Evolutionary conservation across 495 filamentous ascomycete genomes (phyloP).

Genomic region (Aspergillus carlsbadensis): DNA sequence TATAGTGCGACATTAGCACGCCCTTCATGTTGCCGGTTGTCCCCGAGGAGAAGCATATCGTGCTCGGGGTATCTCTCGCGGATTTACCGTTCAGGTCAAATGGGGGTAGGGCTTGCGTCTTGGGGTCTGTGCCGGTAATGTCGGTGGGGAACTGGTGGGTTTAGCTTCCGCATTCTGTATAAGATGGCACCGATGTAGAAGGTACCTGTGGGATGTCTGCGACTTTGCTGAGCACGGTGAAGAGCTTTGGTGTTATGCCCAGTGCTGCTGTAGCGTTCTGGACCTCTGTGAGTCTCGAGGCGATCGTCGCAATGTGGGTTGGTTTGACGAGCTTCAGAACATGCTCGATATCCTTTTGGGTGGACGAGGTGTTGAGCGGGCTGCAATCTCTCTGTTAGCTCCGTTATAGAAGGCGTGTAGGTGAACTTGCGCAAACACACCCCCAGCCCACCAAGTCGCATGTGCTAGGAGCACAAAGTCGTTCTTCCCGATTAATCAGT

Average conservation of each 20-base stretch:
- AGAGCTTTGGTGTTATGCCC: background rate
- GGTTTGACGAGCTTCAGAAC: background rate
- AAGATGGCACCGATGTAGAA: too few species aligned
- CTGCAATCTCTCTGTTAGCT: background rate
- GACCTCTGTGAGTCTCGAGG: background rate
- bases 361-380: background rate
- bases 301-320: background rate
- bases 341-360: slow-evolving; percentile 4
- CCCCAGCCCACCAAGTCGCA: slow-evolving; percentile 2
- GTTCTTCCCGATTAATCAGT: background rate
- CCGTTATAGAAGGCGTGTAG: background rate
- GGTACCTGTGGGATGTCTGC: background rate
- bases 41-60: slow-evolving; percentile 6
- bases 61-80: slow-evolving; percentile 1
- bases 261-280: too few species aligned
- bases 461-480: slow-evolving; percentile 5
- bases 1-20: slow-evolving; percentile 4
- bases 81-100: slow-evolving; percentile 2
- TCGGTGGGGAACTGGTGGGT: background rate
- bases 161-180: too few species aligned
- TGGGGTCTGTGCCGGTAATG: background rate
- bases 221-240: background rate
- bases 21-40: slow-evolving; percentile 8
- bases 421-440: slow-evolving; percentile 2
- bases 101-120: background rate